Evolutionary conservation across 148 eudicot species (phyloP).

Genomic region (Rhododendron ferrugineum): DNA sequence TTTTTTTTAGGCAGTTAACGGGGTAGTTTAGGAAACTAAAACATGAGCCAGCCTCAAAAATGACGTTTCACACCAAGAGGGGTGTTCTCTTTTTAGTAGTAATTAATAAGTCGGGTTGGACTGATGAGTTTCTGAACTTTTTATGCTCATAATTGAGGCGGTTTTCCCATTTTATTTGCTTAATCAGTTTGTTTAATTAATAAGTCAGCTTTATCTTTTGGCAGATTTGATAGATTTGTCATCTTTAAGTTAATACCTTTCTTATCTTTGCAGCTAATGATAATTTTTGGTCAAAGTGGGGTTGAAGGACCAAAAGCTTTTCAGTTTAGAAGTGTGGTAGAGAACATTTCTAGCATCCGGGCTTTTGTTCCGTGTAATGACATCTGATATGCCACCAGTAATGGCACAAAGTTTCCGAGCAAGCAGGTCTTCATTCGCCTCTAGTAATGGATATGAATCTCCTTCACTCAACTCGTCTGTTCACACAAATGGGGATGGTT

Average conservation of each 20-base stretch:
- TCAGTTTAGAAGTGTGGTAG: not conserved
- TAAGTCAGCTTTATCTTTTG: not conserved
- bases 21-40: not conserved
- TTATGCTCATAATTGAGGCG: not conserved
- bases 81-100: not conserved
- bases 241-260: not conserved
- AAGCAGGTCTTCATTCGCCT: conserved; percentile 52
- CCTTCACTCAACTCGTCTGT: conserved; percentile 57
- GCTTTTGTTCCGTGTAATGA: conserved; percentile 31
- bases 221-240: not conserved
- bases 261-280: conserved; percentile 8
- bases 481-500: conserved; percentile 71
- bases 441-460: conserved; percentile 63
- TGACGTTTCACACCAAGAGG: not conserved
- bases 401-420: conserved; percentile 66
- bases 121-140: not conserved
- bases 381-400: conserved; percentile 48
- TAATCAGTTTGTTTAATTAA: conserved; percentile 2
- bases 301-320: not conserved
- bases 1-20: not conserved
- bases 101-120: not conserved
- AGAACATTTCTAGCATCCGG: not conserved
- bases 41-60: not conserved
- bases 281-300: not conserved
- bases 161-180: not conserved